Evolutionary conservation across 306 rosid genomes (phyloP).

Genomic region (Vigna unguiculata): DNA sequence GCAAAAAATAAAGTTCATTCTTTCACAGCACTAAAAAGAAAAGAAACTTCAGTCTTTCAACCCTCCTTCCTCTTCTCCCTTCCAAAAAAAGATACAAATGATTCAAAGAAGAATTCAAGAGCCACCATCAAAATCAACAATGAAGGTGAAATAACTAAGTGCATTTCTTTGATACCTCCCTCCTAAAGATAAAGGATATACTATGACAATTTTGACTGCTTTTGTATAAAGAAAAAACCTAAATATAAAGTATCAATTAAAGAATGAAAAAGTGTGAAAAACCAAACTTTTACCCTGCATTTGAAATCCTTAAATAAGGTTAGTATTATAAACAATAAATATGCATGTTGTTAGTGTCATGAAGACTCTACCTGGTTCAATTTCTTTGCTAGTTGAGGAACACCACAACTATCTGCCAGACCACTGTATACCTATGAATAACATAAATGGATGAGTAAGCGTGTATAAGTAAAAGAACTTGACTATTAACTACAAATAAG

Average conservation of each 20-base stretch:
- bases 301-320: background rate
- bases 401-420: slow-evolving; percentile 91
- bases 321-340: slow-evolving; percentile 20
- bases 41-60: slow-evolving; percentile 19
- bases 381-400: slow-evolving; percentile 95
- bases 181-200: background rate
- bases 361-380: slow-evolving; percentile 82
- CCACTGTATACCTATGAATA: slow-evolving; percentile 78
- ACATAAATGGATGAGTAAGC: slow-evolving; percentile 39
- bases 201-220: slow-evolving; percentile 14
- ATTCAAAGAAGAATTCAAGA: slow-evolving; percentile 25
- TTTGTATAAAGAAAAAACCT: background rate
- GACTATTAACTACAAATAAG: slow-evolving; percentile 20
- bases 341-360: background rate
- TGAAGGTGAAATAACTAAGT: slow-evolving; percentile 17
- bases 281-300: slow-evolving; percentile 23
- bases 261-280: slow-evolving; percentile 18
- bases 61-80: slow-evolving; percentile 26
- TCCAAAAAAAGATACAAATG: slow-evolving; percentile 7
- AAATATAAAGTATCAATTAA: slow-evolving; percentile 10
- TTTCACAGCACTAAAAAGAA: background rate
- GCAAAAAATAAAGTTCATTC: slow-evolving; percentile 35
- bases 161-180: background rate
- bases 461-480: slow-evolving; percentile 19
- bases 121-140: slow-evolving; percentile 11